Percentiles rank a stretch among this genome's conserved stretches.
Conservation (phyloP, 371 early-diverging fungal genomes). For the Coemansia sp. region DNA sequence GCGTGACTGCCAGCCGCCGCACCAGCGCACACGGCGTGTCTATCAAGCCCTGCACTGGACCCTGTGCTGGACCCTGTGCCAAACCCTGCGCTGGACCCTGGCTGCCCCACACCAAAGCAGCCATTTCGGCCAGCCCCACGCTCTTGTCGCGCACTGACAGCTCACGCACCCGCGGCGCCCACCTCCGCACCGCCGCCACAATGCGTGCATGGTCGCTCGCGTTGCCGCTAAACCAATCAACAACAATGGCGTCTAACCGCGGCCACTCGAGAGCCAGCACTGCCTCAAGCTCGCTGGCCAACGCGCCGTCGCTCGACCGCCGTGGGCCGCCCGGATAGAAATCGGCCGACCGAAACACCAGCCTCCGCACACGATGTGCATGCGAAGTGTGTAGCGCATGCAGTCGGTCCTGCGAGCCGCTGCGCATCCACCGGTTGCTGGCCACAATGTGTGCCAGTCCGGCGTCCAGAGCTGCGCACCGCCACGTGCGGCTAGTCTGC, state of each 20-base stretch:
- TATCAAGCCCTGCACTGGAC: not conserved
- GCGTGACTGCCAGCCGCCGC: slow-evolving; percentile 31
- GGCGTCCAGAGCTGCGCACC: slow-evolving; percentile 29
- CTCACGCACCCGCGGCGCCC: slow-evolving; percentile 25
- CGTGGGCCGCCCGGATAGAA: slow-evolving; percentile 14
- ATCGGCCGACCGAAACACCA: slow-evolving; percentile 43
- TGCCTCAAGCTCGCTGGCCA: slow-evolving; percentile 25
- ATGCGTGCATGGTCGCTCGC: slow-evolving; percentile 22
- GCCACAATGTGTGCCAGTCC: slow-evolving; percentile 35
- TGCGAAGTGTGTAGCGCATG: slow-evolving; percentile 6
- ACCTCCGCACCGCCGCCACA: slow-evolving; percentile 16
- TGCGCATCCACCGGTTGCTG: slow-evolving; percentile 46
- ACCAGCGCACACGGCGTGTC: not conserved
- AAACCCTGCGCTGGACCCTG: not conserved
- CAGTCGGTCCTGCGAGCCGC: slow-evolving; percentile 15
- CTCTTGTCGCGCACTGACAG: slow-evolving; percentile 37
- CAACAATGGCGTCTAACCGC: slow-evolving; percentile 28
- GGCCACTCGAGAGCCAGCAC: slow-evolving; percentile 38
- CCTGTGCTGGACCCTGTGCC: too few relatives aligned
- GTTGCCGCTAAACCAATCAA: slow-evolving; percentile 41
- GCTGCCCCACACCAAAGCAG: slow-evolving; percentile 6
- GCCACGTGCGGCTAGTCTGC: slow-evolving; percentile 41
- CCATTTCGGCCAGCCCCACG: slow-evolving; percentile 7
- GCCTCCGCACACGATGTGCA: slow-evolving; percentile 24
- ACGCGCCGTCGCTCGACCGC: slow-evolving; percentile 2